These are phyloP conservation scores for Alectoria sarmentosa DNA, from an alignment of 495 filamentous ascomycete species.

Conservation along the genomic window DNA sequence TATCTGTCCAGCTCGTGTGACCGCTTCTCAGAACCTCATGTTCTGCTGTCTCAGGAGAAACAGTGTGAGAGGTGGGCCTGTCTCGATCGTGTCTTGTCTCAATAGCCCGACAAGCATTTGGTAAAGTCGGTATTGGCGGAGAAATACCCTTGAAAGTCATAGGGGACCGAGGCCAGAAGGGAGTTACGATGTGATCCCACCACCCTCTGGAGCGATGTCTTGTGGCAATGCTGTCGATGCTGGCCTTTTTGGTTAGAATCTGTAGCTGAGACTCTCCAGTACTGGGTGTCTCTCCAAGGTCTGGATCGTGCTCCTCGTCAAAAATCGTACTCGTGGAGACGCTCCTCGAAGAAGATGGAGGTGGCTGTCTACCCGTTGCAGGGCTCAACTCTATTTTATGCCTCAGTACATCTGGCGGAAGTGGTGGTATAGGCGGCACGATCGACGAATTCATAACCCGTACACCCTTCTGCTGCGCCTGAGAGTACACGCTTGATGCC, in stretches of 20 bases:
- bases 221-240: slow-evolving; percentile 38
- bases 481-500: slow-evolving; percentile 65
- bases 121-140: slow-evolving; percentile 29
- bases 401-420: slow-evolving; percentile 36
- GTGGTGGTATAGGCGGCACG: slow-evolving; percentile 55
- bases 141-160: slow-evolving; percentile 26
- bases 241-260: slow-evolving; percentile 21
- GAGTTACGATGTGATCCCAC: slow-evolving; percentile 84
- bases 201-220: slow-evolving; percentile 65
- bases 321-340: slow-evolving; percentile 49
- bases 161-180: slow-evolving; percentile 51
- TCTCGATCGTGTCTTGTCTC: slow-evolving; percentile 26
- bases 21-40: slow-evolving; percentile 13
- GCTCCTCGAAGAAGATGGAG: slow-evolving; percentile 5
- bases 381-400: background rate
- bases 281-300: slow-evolving; percentile 27
- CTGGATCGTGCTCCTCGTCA: slow-evolving; percentile 45
- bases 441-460: slow-evolving; percentile 28
- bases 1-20: slow-evolving; percentile 29
- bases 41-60: slow-evolving; percentile 1
- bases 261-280: slow-evolving; percentile 33
- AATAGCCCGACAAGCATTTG: slow-evolving; percentile 30
- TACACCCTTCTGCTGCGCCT: slow-evolving; percentile 35
- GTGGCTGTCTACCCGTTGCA: background rate
- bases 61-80: slow-evolving; percentile 33